phyloP scores from a whole-genome alignment of 2,329 filamentous ascomycete genomes.

The Penicillium sp. region DNA sequence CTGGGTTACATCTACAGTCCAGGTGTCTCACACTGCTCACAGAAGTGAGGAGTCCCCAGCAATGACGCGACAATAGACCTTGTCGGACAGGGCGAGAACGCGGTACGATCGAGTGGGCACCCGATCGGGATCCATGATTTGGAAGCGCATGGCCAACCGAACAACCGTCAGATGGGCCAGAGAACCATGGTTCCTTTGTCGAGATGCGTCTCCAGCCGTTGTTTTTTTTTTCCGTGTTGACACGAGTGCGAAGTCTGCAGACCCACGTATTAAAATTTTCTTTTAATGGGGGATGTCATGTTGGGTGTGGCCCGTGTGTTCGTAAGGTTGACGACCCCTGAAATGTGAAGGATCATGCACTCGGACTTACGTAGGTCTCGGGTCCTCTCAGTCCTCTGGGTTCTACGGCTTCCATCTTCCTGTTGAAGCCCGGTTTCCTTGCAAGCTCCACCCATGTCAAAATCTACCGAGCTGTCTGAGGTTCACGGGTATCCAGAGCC shows the following conservation, averaged over 20 bases:
- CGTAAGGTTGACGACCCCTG: slow-evolving; percentile 2
- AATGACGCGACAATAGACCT: not conserved
- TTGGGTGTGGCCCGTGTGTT: not conserved
- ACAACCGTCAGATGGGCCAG: not conserved
- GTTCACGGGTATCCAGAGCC: slow-evolving; percentile 9
- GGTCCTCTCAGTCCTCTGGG: not conserved
- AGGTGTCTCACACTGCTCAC: not conserved
- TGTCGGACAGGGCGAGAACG: not conserved
- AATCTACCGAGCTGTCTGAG: slow-evolving; percentile 13
- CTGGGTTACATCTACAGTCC: not conserved
- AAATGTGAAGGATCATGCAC: not conserved
- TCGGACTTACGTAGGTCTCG: not conserved
- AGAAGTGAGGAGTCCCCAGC: not conserved
- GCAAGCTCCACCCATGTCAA: slow-evolving; percentile 8
- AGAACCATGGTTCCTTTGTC: slow-evolving; percentile 4
- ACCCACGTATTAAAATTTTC: not conserved
- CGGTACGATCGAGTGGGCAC: slow-evolving; percentile 3
- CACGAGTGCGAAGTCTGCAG: slow-evolving; percentile 1
- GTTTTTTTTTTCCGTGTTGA: not conserved
- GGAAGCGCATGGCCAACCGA: slow-evolving; percentile 1
- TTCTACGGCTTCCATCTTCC: not conserved
- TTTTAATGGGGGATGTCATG: too few species aligned
- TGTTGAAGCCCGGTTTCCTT: not conserved
- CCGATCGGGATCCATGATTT: slow-evolving; percentile 8
- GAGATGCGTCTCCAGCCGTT: not conserved